phyloP scores from a whole-genome alignment of 2,329 filamentous ascomycete species.

The Epichloe elymi region DNA sequence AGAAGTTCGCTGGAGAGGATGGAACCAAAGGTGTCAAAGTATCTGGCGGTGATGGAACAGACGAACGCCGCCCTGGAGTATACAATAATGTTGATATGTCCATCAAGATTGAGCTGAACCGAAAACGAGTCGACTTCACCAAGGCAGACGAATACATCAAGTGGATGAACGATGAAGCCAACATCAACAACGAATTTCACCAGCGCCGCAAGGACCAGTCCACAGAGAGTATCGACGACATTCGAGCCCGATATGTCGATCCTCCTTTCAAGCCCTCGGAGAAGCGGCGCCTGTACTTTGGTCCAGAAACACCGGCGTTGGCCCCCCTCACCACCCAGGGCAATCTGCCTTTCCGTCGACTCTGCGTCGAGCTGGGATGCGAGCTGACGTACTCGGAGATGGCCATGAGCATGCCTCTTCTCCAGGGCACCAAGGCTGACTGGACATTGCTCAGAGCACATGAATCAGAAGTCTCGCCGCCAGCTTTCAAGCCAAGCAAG shows the following conservation, averaged over 20 bases:
- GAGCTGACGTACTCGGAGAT: slow-evolving; percentile 97
- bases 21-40: slow-evolving; percentile 8
- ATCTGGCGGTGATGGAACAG: slow-evolving; percentile 17
- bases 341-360: slow-evolving; percentile 83
- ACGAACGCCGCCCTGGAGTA: slow-evolving; percentile 47
- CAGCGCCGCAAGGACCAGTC: slow-evolving; percentile 30
- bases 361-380: slow-evolving; percentile 80
- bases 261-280: slow-evolving; percentile 82
- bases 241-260: slow-evolving; percentile 70
- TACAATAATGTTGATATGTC: slow-evolving; percentile 60
- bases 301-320: slow-evolving; percentile 81
- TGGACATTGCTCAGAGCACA: slow-evolving; percentile 95
- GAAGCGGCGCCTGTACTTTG: slow-evolving; percentile 89
- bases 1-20: slow-evolving; percentile 4
- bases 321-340: slow-evolving; percentile 97
- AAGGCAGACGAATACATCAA: slow-evolving; percentile 63
- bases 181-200: slow-evolving; percentile 24
- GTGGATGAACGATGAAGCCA: slow-evolving; percentile 59
- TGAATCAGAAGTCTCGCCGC: slow-evolving; percentile 63
- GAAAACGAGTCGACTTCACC: slow-evolving; percentile 55
- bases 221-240: slow-evolving; percentile 44
- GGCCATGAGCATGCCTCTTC: slow-evolving; percentile 80
- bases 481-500: slow-evolving; percentile 45
- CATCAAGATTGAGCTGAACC: slow-evolving; percentile 62
- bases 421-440: slow-evolving; percentile 82